Base-by-base conservation (phyloP, 805 yeast species). In the Tetrapisispora iriomotensis region DNA sequence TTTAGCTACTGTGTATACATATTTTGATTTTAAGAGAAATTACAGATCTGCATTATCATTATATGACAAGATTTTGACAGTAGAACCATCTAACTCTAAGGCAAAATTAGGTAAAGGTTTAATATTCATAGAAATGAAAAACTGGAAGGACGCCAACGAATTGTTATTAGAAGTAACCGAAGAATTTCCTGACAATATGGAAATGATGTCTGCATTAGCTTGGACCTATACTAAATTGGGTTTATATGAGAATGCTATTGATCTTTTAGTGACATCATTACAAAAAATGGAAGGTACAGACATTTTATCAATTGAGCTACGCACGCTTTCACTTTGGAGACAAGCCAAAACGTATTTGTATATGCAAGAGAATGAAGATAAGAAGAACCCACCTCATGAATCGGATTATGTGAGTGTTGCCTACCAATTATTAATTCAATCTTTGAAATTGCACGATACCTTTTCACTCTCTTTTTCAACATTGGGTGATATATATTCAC, bases 1-100 rank as follows among this genome's bases (percentile, higher is more conserved):
- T 19, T 66, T 84, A 39, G 97, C 92, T 0, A 72, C 78, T 0
- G 71, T 82, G 1, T 84, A 87, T 53, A 83, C 94, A 0, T 81
- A 84, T 53, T 73, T 79, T 52, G 95, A 90, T 56, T 82, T 96
- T 0, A 98, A 97, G 9, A 86, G 86, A 58, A 83, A 90, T 60
- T 85, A 75, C 52, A 67, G 74, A 2, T 68, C 79, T 20, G 97
- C 98, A 0, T 54, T 81, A 22, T 75, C 74, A 36, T 58, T 87
- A 13, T 92, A 81, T 58, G 81, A 82, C 27, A 63, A 67, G 19
- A 75, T 87, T 3, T 64, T 85, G 20, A 46, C 58, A 0, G 64
- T 64, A 17, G 63, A 64, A 23, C 69, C 71, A 4, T 50, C 58
- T 4, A 75, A 78, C 48, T 61, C 71, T 5, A 70, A 68, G 34